Evolutionary conservation across 345 rosid species (phyloP), one percentile per base, ranked within the genome.

Genomic region (Hevea brasiliensis): DNA sequence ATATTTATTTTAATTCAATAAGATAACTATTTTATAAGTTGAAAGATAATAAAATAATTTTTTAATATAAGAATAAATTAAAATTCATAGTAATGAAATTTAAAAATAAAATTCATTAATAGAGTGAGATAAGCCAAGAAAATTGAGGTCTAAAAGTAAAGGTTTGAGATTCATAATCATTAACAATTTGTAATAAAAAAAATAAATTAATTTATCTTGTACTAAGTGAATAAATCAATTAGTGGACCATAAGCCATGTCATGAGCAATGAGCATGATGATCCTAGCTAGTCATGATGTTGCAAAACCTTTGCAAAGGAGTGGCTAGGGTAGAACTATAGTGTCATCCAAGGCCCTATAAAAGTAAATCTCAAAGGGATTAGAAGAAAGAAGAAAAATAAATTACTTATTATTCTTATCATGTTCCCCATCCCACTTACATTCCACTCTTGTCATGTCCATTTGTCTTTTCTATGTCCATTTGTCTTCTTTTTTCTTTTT

Each of bases 371-470:
- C 48, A 24, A 26, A 0, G n/a, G 4, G 51, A 63, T 11, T 54
- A 69, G 32, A 40, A 70, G 2, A 32, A 32, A 32, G 2, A 32
- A 32, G 4, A 32, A 1, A 32, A 32, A 32, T 32, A 20, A 53
- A 40, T 18, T 64, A 54, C 29, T 15, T 63, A 44, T 10, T 15
- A 11, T 50, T 72, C 53, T 76, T 58, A 65, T 58, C 67, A 24
- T 71, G 75, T 57, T 65, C 75, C 61, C 80, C 18, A 37, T 48
- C 27, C 7, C 9, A 37, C 40, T 35, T 7, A 58, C 75, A 48
- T 70, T 56, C 68, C 26, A 64, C 75, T 76, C 60, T 45, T 57
- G 24, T 54, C 65, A 40, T 70, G 68, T 75, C 65, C 63, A 56
- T 69, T 56, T 69, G 54, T 70, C 73, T 7, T 68, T 6, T 15